Conservation (phyloP, 1,284 basidiomycete genomes). For the Stygiomarasmius scandens region DNA sequence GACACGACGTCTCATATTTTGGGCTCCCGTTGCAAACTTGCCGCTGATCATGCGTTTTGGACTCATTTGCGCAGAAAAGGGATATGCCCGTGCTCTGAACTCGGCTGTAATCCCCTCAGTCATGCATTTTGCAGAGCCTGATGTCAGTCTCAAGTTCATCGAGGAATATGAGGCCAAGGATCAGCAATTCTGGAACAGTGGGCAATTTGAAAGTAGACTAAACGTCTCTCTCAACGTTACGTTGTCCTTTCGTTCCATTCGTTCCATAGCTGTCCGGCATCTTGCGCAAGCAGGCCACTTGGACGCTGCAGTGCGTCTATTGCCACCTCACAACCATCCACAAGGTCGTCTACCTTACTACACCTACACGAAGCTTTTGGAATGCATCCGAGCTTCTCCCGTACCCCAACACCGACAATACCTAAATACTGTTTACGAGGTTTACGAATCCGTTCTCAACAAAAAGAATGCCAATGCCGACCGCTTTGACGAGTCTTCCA, state of each 20-base stretch:
- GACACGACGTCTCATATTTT: constrained; percentile 27
- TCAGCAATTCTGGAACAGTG: constrained; percentile 18
- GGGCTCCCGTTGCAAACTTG: constrained; percentile 25
- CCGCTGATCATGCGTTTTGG: constrained; percentile 29
- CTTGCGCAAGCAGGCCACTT: constrained; percentile 30
- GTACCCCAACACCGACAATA: not conserved
- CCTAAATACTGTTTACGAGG: too few species aligned
- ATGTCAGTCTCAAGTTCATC: constrained; percentile 30
- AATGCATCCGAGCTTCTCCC: not conserved
- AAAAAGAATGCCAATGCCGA: not conserved
- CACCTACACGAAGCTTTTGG: not conserved
- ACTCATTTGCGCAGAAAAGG: constrained; percentile 35
- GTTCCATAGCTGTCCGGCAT: constrained; percentile 19
- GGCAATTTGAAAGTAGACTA: not conserved
- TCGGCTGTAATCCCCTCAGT: constrained; percentile 28
- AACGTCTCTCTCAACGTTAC: not conserved
- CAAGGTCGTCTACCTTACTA: not conserved
- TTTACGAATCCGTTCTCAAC: not conserved
- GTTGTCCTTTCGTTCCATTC: constrained; percentile 4
- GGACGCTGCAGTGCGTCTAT: constrained; percentile 35
- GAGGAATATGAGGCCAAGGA: constrained; percentile 29
- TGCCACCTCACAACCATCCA: constrained; percentile 24
- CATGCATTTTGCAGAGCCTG: constrained; percentile 31
- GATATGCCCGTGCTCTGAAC: constrained; percentile 29
- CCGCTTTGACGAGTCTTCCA: not conserved